phyloP scores from a whole-genome alignment of 2,329 filamentous ascomycete species.

The Beauveria brongniartii region DNA sequence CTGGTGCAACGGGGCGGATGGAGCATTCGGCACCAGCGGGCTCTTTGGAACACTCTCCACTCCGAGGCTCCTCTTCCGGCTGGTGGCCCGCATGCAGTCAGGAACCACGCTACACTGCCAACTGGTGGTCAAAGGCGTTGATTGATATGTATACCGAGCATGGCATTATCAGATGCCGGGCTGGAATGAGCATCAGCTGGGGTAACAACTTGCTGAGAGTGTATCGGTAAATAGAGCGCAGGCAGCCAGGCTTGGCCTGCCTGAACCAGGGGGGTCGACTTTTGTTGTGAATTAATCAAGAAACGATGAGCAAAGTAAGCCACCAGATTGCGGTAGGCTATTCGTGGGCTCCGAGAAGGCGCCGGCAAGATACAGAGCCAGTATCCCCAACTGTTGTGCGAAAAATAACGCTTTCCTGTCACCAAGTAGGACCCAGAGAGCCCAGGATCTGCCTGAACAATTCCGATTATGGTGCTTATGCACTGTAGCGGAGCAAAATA shows the following conservation, averaged over 20 bases:
- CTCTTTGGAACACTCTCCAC: neutral
- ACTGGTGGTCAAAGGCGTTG: neutral
- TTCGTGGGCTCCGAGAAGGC: neutral
- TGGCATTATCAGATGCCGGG: neutral
- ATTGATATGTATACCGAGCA: neutral
- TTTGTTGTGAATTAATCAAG: neutral
- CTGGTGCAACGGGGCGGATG: constrained; percentile 10
- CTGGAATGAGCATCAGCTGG: neutral
- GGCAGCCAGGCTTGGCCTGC: neutral
- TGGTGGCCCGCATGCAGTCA: constrained; percentile 5
- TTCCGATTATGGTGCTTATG: constrained; percentile 10
- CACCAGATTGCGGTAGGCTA: neutral
- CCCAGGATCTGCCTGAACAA: constrained; percentile 1
- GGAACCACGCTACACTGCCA: constrained; percentile 1
- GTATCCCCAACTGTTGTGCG: neutral
- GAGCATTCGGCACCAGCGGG: neutral
- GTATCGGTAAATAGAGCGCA: no score
- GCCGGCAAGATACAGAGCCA: neutral
- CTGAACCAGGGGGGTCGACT: neutral
- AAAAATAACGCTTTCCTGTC: neutral
- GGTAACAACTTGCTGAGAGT: neutral
- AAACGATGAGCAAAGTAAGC: neutral
- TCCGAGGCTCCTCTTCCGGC: neutral
- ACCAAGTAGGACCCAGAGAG: neutral
- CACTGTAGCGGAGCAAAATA: constrained; percentile 3